Percentiles rank a stretch among this genome's conserved stretches.
These are phyloP conservation scores for Quercus alba DNA, from an alignment of 306 rosid genomes.

Conservation along the genomic window DNA sequence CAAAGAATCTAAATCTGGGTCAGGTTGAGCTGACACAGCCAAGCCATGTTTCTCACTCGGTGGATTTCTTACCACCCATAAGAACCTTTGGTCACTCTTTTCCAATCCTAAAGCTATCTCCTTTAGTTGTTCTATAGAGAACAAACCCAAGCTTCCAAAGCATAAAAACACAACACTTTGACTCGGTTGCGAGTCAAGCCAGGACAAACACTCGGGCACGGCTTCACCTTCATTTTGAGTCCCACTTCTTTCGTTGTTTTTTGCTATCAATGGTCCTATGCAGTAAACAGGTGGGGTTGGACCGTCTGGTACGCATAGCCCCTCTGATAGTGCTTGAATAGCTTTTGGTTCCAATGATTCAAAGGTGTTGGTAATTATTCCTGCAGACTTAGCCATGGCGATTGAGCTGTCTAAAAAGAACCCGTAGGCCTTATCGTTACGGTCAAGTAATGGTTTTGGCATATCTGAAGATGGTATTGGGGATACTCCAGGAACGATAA, in stretches of 20 bases:
- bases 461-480: background rate
- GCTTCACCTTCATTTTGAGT: background rate
- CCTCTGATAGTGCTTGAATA: conserved; percentile 22
- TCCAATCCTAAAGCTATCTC: conserved; percentile 61
- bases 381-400: conserved; percentile 22
- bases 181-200: conserved; percentile 57
- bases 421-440: conserved; percentile 15
- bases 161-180: conserved; percentile 52
- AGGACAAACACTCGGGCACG: conserved; percentile 30
- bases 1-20: conserved; percentile 31
- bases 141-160: conserved; percentile 59
- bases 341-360: conserved; percentile 28
- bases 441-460: conserved; percentile 24
- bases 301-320: conserved; percentile 25
- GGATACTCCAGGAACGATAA: conserved; percentile 30
- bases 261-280: conserved; percentile 41
- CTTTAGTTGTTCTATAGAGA: conserved; percentile 31
- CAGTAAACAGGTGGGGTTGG: conserved; percentile 24
- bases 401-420: background rate
- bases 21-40: background rate
- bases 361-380: conserved; percentile 36
- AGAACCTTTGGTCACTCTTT: conserved; percentile 47
- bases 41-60: background rate
- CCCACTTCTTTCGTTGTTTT: background rate
- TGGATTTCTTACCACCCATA: conserved; percentile 55